Evolutionary conservation across 257 asterid genomes (phyloP), one percentile per base, ranked within the genome.

Genomic region (Nicotiana paniculata): DNA sequence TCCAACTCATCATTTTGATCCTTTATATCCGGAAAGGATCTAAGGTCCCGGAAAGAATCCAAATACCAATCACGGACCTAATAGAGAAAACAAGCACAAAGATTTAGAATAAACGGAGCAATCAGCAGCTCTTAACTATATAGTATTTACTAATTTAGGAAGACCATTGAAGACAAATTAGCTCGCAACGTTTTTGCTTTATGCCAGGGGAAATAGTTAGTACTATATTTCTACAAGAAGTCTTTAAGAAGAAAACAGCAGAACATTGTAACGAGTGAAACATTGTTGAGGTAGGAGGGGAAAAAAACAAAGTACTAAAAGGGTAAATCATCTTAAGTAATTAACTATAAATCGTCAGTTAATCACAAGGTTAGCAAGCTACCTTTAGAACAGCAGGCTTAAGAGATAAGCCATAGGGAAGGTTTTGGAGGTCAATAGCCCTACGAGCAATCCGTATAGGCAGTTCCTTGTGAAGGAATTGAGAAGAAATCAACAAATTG

Each of bases 11-110:
- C 96, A 15, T 59, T 86, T 21, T 84, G 88, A 84, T 91, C 91
- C 88, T 90, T 93, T 82, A 96, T 89, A 66, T 85, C 92, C 0
- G 91, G 93, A 69, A 91, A 93, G 66, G 97, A 91, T 87, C 95
- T 88, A 63, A 96, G 92, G 43, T 96, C 98, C 48, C 96, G 97
- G 88, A 96, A 96, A 61, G 99, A 96, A 83, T 96, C 99, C 90
- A 96, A 84, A 80, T 96, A 96, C 99, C 99, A 96, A 88, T 96
- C 97, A 61, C 97, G 84, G 18, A 88, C 91, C 91, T 88, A 46
- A 15, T 26, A 79, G 17, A 43, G 46, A 39, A 65, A n/a, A 46
- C 21, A 70, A 48, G 54, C 54, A 48, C 67, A 62, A 4, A 72
- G 35, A 39, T 70, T 70, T 35, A 63, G 48, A 74, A 82, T 21